Base-by-base conservation (phyloP, 179 eudicot genomes). In the Corrigiola litoralis region DNA sequence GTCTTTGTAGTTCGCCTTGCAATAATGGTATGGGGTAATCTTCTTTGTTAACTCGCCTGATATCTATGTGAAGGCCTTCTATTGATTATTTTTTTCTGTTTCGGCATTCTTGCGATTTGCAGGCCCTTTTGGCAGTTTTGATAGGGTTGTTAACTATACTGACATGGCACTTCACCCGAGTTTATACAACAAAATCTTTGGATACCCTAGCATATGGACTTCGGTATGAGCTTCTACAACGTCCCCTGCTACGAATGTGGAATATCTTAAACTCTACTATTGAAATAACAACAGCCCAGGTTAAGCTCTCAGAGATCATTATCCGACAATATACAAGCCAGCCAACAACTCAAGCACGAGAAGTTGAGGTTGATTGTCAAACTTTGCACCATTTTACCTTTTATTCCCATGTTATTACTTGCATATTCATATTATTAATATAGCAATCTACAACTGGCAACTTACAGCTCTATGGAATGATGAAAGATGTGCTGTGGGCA, bases 1-100 rank as follows among this genome's bases (percentile, higher is more conserved):
- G 94, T 94, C 55, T 94, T 94, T 68, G 95, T 86, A 16, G 99
- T 87, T 73, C 99, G 99, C 62, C 89, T 94, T 32, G 92, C 99
- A 29, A 94, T 94, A 74, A 94, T 94, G 99, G 96, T 90, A 74
- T 33, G 81, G 54, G 46, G 18, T 17, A 5, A 36, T 14, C 14
- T n/a, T 56, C 21, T 1, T 71, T 36, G 0, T 28, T 18, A 10
- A 41, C 9, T 31, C 5, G 34, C 7, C 11, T 47, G 36, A 17
- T 33, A 12, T 57, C n/a, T n/a, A n/a, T n/a, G 4, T 32, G 12
- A 38, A 38, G 44, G 53, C 33, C 47, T 34, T 20, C 2, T n/a
- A 1, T 6, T 34, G 17, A 36, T 23, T 40, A 2, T 27, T 32
- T 24, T 1, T 7, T 6, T 42, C 9, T 36, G 46, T 17, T 20